Percentiles rank a stretch among this genome's conserved stretches.
These are phyloP conservation scores for Macrocystidia cucumis DNA, from an alignment of 1,284 basidiomycete genomes.

Conservation along the genomic window DNA sequence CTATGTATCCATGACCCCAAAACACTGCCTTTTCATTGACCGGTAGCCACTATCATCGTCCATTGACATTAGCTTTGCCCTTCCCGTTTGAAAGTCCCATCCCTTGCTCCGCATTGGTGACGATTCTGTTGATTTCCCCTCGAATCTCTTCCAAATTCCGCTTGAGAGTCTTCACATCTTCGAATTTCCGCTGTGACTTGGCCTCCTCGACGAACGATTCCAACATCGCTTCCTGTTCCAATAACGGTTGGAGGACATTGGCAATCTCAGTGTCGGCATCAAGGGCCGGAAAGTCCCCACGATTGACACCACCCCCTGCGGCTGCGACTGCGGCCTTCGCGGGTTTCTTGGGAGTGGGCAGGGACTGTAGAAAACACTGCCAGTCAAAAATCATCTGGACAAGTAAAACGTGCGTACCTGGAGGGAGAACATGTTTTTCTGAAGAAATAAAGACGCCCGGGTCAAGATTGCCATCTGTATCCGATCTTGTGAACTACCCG, in stretches of 20 bases:
- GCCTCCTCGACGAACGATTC: conserved; percentile 82
- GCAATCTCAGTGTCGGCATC: conserved; percentile 68
- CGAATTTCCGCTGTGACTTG: conserved; percentile 79
- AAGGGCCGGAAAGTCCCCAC: conserved; percentile 23
- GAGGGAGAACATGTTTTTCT: conserved; percentile 83
- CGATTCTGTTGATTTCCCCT: conserved; percentile 67
- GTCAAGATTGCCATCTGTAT: conserved; percentile 79
- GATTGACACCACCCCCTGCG: conserved; percentile 12
- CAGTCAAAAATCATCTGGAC: conserved; percentile 1
- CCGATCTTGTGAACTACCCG: conserved; percentile 72
- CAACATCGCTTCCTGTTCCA: conserved; percentile 86
- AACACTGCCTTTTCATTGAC: too few species aligned
- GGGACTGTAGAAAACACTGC: conserved; percentile 30
- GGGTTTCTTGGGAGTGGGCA: conserved; percentile 50
- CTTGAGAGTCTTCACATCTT: conserved; percentile 78
- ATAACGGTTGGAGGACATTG: conserved; percentile 68
- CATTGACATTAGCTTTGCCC: background rate
- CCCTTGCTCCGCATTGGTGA: conserved; percentile 30
- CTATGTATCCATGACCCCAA: too few species aligned
- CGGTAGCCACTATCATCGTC: too few species aligned
- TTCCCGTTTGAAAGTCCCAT: conserved; percentile 1
- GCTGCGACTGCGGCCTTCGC: conserved; percentile 14
- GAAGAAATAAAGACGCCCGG: conserved; percentile 76
- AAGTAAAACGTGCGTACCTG: conserved; percentile 38
- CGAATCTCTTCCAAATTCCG: conserved; percentile 73